Evolutionary conservation across 208 protist genomes (phyloP), one percentile per base, ranked within the genome.

Genomic region (Acanthamoeba polyphaga): DNA sequence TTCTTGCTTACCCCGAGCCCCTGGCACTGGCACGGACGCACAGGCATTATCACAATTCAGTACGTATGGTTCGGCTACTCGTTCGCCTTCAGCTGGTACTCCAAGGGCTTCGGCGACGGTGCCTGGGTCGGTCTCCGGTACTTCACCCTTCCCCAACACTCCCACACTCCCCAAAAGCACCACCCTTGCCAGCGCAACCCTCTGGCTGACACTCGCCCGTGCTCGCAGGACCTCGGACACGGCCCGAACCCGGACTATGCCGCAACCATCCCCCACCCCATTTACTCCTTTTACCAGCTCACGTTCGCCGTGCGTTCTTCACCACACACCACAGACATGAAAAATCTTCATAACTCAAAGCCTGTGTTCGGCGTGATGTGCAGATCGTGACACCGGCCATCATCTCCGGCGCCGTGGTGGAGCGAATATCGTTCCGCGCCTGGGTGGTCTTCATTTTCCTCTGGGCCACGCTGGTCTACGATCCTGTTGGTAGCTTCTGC

Each of bases 41-140:
- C 87, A 92, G 87, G 87, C 29, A 32, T 92, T 19, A 74, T 92
- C 6, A 92, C 87, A 43, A 76, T 92, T 13, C 87, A 92, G 87
- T 92, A 58, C 43, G 60, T 92, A 38, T 92, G 87, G 87, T 92
- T 92, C 60, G 87, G 87, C 27, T 92, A 92, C 87, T 60, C 64
- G 34, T 92, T 92, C 32, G 53, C 87, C 34, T 92, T 92, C 46
- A 38, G 87, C 15, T 92, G 87, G 87, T 58, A 92, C 13, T 62
- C 32, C 60, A 92, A 76, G 66, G 87, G 87, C 43, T 92, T 92
- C 24, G 87, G 87, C 2, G 62, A 76, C 24, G 87, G 87, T 34
- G 66, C 17, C 6, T 92, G 87, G 87, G 87, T 92, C 13, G 87
- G 87, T 29, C 87, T 92, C 27, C 17, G 80, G 80, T 88, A 64